Base-by-base conservation (phyloP, 2,329 filamentous ascomycete species). In the Aspergillus glaucus region DNA sequence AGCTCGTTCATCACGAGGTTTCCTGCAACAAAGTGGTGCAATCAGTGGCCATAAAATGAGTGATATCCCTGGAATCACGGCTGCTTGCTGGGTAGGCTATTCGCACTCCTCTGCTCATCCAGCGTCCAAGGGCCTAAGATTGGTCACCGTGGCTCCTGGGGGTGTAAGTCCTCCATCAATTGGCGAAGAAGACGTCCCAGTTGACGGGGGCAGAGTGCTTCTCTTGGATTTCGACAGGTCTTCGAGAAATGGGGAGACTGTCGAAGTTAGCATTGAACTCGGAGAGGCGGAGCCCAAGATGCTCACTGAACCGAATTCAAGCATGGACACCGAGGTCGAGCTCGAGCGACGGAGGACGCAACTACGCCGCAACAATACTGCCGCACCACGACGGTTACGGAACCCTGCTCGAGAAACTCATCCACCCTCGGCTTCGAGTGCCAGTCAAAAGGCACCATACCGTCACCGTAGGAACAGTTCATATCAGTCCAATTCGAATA, bases 241-340 rank as follows among this genome's bases (percentile, higher is more conserved):
- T 1, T 58, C 76, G 1, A 67, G 61, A 4, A 73, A 87, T 61
- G 85, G 84, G 3, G 65, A 69, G 40, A 74, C 75, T 48, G 70
- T 67, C 1, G 79, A 86, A 51, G 68, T 87, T 39, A 83, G 77
- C 1, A 85, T 93, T 46, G 87, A 92, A 61, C 81, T 92, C 22
- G 88, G 88, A 9, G 82, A 83, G 28, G 78, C 79, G 21, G 76
- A 84, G 43, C 81, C 87, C 0, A 86, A 89, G 62, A 71, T 82
- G 0, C 70, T 93, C 15, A 81, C 85, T 57, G 88, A 92, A 62
- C 85, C 88, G 59, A 79, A 80, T 54, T 81, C 85, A 19, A 87
- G 88, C 57, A 74, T 92, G 49, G 87, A 85, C 49, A 81, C 84
- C 1, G 87, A 91, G 64, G 87, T 93, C 17, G 88, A 87, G 54